Percentiles rank a stretch among this genome's conserved stretches.
These are phyloP conservation scores for Fistulina hepatica DNA, from an alignment of 1,284 basidiomycete species.

Conservation along the genomic window DNA sequence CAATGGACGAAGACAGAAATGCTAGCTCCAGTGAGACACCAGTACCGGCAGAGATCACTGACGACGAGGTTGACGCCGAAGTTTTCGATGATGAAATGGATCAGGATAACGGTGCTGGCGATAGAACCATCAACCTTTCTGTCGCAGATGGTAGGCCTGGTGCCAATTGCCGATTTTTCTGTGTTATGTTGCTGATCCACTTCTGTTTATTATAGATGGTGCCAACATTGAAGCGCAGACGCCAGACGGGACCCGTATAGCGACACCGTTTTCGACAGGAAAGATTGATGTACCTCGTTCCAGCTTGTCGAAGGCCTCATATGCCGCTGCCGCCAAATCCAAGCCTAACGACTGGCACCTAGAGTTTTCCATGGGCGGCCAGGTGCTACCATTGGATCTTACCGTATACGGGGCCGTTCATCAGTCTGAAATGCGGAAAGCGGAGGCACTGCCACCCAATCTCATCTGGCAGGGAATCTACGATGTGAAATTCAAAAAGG, in stretches of 20 bases:
- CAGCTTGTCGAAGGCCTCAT: constrained; percentile 55
- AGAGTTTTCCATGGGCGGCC: constrained; percentile 87
- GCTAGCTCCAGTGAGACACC: constrained; percentile 45
- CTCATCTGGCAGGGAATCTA: constrained; percentile 86
- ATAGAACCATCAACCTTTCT: constrained; percentile 80
- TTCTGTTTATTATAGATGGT: constrained; percentile 47
- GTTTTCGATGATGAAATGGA: constrained; percentile 69
- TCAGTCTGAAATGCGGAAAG: constrained; percentile 71
- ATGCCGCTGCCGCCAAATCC: constrained; percentile 88
- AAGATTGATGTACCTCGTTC: constrained; percentile 24
- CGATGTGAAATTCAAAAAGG: constrained; percentile 89
- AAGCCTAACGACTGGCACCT: constrained; percentile 95
- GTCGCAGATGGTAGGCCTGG: constrained; percentile 58
- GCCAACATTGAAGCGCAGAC: constrained; percentile 91
- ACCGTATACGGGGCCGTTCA: constrained; percentile 96
- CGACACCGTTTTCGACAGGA: constrained; percentile 65
- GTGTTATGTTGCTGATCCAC: constrained; percentile 3
- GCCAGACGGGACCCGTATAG: constrained; percentile 87
- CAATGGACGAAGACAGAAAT: constrained; percentile 21
- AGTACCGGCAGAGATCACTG: constrained; percentile 58
- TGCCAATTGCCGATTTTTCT: background rate
- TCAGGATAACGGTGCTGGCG: constrained; percentile 50
- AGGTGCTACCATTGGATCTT: constrained; percentile 71
- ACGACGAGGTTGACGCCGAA: constrained; percentile 75
- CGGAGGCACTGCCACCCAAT: constrained; percentile 44